phyloP scores from a whole-genome alignment of 106 monocot species.

The Dendrobium catenatum region DNA sequence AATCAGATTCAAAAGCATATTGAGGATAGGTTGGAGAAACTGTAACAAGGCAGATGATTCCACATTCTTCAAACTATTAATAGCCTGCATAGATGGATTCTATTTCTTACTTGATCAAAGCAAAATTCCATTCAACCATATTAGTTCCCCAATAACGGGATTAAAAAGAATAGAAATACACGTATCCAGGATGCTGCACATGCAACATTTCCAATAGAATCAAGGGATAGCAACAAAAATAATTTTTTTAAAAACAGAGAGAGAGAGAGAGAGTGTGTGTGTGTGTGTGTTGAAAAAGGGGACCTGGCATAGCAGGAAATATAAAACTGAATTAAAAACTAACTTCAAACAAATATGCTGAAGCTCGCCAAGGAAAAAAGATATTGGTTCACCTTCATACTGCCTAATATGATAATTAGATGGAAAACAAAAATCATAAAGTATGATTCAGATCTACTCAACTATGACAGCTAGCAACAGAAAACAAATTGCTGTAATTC shows the following conservation, averaged over 20 bases:
- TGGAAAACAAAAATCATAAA: neutral
- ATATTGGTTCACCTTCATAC: neutral
- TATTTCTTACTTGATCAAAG: slow-evolving; percentile 4
- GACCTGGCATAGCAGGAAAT: neutral
- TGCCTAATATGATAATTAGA: neutral
- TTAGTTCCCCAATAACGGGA: neutral
- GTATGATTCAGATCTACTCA: neutral
- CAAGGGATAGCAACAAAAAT: neutral
- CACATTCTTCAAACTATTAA: slow-evolving; percentile 99
- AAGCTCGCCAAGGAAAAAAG: neutral
- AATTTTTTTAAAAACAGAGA: neutral
- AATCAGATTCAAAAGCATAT: slow-evolving; percentile 98
- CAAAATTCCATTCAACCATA: neutral
- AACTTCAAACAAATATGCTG: neutral
- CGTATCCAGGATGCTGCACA: neutral
- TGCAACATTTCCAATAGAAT: neutral
- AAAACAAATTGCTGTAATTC: neutral
- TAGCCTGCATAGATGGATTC: slow-evolving; percentile 55
- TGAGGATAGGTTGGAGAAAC: slow-evolving; percentile 98
- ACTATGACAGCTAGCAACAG: neutral
- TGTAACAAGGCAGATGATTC: slow-evolving; percentile 90
- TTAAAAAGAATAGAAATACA: neutral
- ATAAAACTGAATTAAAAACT: neutral
- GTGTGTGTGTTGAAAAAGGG: neutral
- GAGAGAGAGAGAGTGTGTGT: neutral